Evolutionary conservation across 75 land plant species (phyloP), one percentile per base, ranked within the genome.

Genomic region (Larix kaempferi): DNA sequence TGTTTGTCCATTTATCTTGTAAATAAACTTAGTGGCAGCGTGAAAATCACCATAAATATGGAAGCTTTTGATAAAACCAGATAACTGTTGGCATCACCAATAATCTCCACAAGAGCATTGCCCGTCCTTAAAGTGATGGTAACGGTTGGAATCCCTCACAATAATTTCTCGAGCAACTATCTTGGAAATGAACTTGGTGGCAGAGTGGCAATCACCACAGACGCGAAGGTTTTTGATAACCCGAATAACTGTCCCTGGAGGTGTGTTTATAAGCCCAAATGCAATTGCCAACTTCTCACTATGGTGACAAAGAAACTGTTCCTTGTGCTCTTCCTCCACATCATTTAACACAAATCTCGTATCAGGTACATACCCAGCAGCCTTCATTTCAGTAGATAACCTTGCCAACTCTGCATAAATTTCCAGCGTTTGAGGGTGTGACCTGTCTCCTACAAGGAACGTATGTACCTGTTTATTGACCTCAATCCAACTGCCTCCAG

Each of bases 91-190:
- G 54, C 54, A 65, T 88, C 83, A 88, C 90, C 90, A 88, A 76
- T 85, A 85, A 77, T 88, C 90, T 26, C 85, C 85, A 80, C 93
- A 91, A 52, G 84, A 84, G 73, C 93, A 91, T 13, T 12, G 6
- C 7, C 91, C 93, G 67, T 85, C 39, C 29, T 26, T 74, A 79
- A 91, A 91, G 64, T 91, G 87, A 75, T 91, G 93, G 62, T 65
- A 85, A 8, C 84, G 23, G 33, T 66, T 80, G 52, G 85, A 37
- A 35, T 91, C 93, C 21, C 89, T 82, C 13, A 91, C 82, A 33
- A 84, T 67, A 55, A 91, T 83, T 35, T 79, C 59, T 25, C 80
- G 23, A 12, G n/a, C 26, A 14, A 21, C 78, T 21, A 79, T 79
- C 59, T 75, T 79, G 23, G 80, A 79, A 74, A 79, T 79, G 22